phyloP scores from a whole-genome alignment of 805 yeast genomes.

The Spathaspora girioi region DNA sequence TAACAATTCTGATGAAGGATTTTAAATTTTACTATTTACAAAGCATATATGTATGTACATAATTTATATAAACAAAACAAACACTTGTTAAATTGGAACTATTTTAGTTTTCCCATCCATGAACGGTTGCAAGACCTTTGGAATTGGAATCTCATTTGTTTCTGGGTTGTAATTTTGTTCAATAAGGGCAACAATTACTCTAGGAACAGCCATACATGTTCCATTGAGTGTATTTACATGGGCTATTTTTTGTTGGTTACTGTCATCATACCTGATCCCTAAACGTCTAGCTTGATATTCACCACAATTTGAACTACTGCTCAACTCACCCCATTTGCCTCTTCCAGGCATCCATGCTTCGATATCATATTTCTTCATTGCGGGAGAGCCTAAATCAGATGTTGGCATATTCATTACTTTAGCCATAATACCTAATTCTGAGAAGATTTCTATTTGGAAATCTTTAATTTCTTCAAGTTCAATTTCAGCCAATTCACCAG shows the following conservation, averaged over 20 bases:
- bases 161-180: slow-evolving; percentile 75
- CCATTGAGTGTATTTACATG: slow-evolving; percentile 88
- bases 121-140: slow-evolving; percentile 61
- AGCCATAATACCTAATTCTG: slow-evolving; percentile 71
- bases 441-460: slow-evolving; percentile 63
- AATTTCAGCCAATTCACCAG: slow-evolving; percentile 39
- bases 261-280: slow-evolving; percentile 49
- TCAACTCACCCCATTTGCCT: slow-evolving; percentile 86
- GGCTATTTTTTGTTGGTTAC: slow-evolving; percentile 15
- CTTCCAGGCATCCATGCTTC: slow-evolving; percentile 99
- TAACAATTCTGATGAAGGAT: slow-evolving; percentile 8
- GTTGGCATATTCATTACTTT: slow-evolving; percentile 86
- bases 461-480: slow-evolving; percentile 58
- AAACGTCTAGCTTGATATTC: slow-evolving; percentile 88
- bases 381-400: slow-evolving; percentile 91
- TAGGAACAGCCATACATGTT: slow-evolving; percentile 92
- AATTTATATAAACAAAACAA: slow-evolving; percentile 1
- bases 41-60: background rate
- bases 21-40: slow-evolving; percentile 2
- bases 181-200: slow-evolving; percentile 83
- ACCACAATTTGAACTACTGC: slow-evolving; percentile 87
- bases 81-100: slow-evolving; percentile 3
- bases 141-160: slow-evolving; percentile 54
- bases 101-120: slow-evolving; percentile 58
- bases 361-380: slow-evolving; percentile 84